Percentiles rank a stretch among this genome's conserved stretches.
These are phyloP conservation scores for Ceriops zippeliana DNA, from an alignment of 345 rosid genomes.

Conservation along the genomic window DNA sequence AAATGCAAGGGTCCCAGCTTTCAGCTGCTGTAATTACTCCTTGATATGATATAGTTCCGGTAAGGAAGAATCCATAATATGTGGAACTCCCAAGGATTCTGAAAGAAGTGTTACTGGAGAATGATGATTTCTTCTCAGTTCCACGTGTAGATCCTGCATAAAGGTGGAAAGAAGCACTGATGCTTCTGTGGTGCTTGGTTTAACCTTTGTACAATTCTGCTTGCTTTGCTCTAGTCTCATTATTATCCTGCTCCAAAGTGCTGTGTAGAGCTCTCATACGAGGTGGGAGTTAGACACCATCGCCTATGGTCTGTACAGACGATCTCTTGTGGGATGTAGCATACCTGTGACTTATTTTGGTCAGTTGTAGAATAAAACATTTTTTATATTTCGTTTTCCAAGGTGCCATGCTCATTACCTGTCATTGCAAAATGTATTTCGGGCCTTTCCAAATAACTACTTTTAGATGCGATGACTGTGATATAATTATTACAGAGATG, in stretches of 20 bases:
- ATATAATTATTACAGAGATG: too few relatives aligned
- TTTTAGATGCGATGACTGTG: too few relatives aligned
- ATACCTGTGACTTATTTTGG: conserved; percentile 3
- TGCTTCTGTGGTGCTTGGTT: not conserved
- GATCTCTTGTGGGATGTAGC: conserved; percentile 4
- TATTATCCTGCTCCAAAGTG: not conserved
- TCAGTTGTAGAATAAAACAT: conserved; percentile 2
- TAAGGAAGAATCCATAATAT: not conserved
- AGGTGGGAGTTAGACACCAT: not conserved
- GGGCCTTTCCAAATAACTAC: too few relatives aligned
- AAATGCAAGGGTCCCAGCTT: conserved; percentile 15
- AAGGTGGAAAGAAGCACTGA: not conserved
- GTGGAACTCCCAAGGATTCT: not conserved
- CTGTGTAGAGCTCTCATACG: not conserved
- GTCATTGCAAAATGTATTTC: not conserved
- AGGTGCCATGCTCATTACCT: not conserved
- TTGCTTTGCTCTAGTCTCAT: conserved; percentile 15
- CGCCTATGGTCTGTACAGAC: conserved; percentile 6
- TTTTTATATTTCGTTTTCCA: not conserved
- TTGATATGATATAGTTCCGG: conserved; percentile 5
- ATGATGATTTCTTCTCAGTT: not conserved
- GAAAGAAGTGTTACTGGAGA: not conserved
- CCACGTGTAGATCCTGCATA: not conserved
- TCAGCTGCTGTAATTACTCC: conserved; percentile 16
- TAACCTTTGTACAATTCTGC: conserved; percentile 6